Conservation (phyloP, 441 rosid genomes). For the Metrosideros polymorpha region DNA sequence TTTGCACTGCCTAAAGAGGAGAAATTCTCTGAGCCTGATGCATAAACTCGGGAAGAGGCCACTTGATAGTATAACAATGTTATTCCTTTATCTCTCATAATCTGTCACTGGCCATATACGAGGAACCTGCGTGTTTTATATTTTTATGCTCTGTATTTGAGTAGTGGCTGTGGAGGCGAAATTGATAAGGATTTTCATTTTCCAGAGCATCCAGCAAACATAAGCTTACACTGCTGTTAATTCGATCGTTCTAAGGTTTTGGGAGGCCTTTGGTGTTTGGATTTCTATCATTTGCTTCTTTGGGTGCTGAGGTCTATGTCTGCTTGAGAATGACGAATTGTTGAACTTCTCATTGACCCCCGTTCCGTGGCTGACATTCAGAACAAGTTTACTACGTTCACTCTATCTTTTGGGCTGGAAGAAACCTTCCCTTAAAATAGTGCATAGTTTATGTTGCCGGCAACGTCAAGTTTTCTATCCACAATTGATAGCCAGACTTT, state of each 20-base stretch:
- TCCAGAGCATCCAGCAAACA: neutral
- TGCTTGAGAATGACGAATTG: neutral
- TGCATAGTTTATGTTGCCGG: neutral
- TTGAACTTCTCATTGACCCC: neutral
- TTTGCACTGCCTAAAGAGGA: slow-evolving; percentile 85
- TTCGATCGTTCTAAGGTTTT: neutral
- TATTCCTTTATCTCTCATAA: neutral
- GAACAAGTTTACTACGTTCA: neutral
- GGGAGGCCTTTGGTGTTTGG: neutral
- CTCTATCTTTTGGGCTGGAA: neutral
- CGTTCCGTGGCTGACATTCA: neutral
- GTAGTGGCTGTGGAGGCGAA: neutral
- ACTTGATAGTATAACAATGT: neutral
- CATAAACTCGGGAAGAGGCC: slow-evolving; percentile 10
- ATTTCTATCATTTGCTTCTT: neutral
- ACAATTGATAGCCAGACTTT: neutral
- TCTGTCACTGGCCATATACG: neutral
- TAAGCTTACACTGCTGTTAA: neutral
- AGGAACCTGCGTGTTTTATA: neutral
- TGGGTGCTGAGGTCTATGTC: neutral
- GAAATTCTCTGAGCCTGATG: slow-evolving; percentile 40
- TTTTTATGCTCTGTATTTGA: neutral
- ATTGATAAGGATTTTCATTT: neutral
- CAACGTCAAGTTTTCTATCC: neutral
- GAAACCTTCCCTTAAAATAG: neutral